Base-by-base conservation (phyloP, 1,284 basidiomycete species). In the Caloboletus inedulis region DNA sequence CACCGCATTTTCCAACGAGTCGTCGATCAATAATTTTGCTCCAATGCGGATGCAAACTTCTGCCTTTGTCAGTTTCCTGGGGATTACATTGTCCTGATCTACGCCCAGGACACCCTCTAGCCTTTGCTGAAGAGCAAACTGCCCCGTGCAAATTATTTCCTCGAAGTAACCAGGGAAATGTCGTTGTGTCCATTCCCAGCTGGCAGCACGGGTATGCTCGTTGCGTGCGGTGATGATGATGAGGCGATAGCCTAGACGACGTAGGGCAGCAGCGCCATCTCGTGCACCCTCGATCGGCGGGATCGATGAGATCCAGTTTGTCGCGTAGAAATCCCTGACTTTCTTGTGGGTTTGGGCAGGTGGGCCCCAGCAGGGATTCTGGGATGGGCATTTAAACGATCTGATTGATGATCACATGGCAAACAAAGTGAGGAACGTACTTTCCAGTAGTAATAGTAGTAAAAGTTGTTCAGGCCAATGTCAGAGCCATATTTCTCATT, bases 161-260 rank as follows among this genome's bases (percentile, higher is more conserved):
- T 87, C 81, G 56, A 90, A 86, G 31, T 47, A 56, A 74, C 84
- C 85, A 33, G 85, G 84, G 60, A 86, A 83, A 65, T 88, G 75
- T 52, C 76, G 71, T 37, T 82, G 75, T 7, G 87, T 68, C 89
- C 89, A 92, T 41, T 73, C 70, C 74, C 83, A 82, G 47, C 82
- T 89, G 35, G 78, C 73, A 47, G 82, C 79, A 27, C 81, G 76
- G 53, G 81, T 73, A 35, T 78, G 74, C 52, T 78, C 74, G 33
- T 77, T 75, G 56, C 90, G 76, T 31, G 90, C 89, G 4, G 90
- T 93, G 47, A 93, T 81, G 55, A 93, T 81, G 53, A 90, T 72
- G 44, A 88, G 74, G 48, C 77, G 76, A 69, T 81, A 89, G 1
- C 88, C 89, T 72, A 85, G 69, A 48, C 77, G 72, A 49, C 77